Evolutionary conservation across 352 stramenopile genomes (phyloP).

Genomic region (Phytophthora aleatoria): DNA sequence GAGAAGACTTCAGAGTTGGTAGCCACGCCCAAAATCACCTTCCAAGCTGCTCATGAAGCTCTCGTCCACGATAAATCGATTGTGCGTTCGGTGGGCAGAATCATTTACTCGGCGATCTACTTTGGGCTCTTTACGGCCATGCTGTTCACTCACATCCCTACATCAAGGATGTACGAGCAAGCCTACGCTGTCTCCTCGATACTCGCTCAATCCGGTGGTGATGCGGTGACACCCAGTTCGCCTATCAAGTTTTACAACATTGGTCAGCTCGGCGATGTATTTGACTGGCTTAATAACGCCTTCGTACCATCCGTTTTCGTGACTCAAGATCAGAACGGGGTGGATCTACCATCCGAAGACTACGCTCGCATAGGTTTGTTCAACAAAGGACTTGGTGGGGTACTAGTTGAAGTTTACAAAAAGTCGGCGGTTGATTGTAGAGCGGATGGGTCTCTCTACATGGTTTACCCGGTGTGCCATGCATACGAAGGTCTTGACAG

Average conservation of each 20-base stretch:
- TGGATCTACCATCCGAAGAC: slow-evolving; percentile 28
- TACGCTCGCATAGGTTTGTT: slow-evolving; percentile 37
- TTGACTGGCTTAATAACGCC: slow-evolving; percentile 45
- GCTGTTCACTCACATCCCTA: slow-evolving; percentile 50
- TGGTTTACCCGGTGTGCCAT: slow-evolving; percentile 46
- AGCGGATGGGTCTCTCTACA: slow-evolving; percentile 24
- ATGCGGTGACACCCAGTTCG: slow-evolving; percentile 42
- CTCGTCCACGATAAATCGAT: slow-evolving; percentile 43
- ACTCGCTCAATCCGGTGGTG: slow-evolving; percentile 40
- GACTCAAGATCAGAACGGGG: slow-evolving; percentile 48
- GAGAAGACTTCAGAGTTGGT: background rate
- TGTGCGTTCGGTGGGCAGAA: slow-evolving; percentile 32
- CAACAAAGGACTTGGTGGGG: slow-evolving; percentile 44
- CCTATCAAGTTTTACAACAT: slow-evolving; percentile 59
- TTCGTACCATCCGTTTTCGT: slow-evolving; percentile 52
- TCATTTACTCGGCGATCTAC: slow-evolving; percentile 42
- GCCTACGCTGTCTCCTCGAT: slow-evolving; percentile 34
- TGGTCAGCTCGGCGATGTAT: slow-evolving; percentile 37
- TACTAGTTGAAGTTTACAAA: slow-evolving; percentile 32
- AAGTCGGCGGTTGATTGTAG: slow-evolving; percentile 24
- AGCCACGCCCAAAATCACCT: background rate
- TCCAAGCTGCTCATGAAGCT: slow-evolving; percentile 21
- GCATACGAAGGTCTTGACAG: slow-evolving; percentile 20
- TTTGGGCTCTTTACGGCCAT: slow-evolving; percentile 49
- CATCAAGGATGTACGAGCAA: slow-evolving; percentile 37